Evolutionary conservation across 75 land plant species (phyloP).

Genomic region (Pinus taeda): DNA sequence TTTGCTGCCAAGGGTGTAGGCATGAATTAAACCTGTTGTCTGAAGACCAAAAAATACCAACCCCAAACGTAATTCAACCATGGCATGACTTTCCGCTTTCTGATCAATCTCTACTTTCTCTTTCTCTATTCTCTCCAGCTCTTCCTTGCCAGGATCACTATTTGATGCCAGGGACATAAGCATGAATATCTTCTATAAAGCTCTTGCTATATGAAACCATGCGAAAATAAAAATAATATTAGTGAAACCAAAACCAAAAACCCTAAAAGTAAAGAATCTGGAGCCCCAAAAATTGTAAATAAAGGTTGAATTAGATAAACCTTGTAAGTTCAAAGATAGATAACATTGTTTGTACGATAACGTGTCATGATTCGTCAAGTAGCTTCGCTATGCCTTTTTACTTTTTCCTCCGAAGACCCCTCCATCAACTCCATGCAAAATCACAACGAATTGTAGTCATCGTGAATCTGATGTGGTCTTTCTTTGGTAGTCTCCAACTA

Average conservation of each 20-base stretch:
- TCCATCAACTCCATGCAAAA: constrained; percentile 21
- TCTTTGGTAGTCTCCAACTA: constrained; percentile 43
- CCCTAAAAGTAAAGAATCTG: not conserved
- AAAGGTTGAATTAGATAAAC: constrained; percentile 15
- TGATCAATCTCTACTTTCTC: too few relatives aligned
- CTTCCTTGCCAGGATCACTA: too few relatives aligned
- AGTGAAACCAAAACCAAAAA: not conserved
- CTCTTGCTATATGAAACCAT: constrained; percentile 20
- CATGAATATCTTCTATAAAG: constrained; percentile 6
- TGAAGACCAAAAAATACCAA: too few relatives aligned
- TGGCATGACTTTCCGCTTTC: too few relatives aligned
- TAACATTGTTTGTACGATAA: constrained; percentile 53
- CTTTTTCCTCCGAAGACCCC: not conserved
- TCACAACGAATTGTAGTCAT: constrained; percentile 31
- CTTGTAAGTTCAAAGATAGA: constrained; percentile 68
- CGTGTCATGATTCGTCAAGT: constrained; percentile 61
- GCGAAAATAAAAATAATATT: not conserved
- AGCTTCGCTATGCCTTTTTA: constrained; percentile 20
- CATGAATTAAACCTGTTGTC: not conserved
- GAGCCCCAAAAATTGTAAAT: not conserved
- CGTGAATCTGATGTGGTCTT: constrained; percentile 19
- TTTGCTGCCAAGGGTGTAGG: not conserved
- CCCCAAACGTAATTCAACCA: too few relatives aligned
- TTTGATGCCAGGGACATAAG: too few relatives aligned
- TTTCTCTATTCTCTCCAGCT: too few relatives aligned